Conservation (phyloP, 495 filamentous ascomycete genomes). For the Penicillium arizonense region DNA sequence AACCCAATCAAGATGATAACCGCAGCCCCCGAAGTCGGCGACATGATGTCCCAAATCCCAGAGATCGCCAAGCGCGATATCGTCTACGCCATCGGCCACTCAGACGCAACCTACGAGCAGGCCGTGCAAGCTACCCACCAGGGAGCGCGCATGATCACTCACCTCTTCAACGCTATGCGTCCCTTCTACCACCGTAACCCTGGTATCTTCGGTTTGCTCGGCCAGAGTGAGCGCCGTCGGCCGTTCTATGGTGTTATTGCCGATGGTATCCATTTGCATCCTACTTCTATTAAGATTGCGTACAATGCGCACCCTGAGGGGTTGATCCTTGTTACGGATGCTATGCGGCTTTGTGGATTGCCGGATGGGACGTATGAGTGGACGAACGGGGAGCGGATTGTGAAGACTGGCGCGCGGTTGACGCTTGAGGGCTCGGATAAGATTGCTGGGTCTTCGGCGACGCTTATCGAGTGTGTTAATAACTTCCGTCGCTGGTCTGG, state of each 20-base stretch:
- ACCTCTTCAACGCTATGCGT: constrained; percentile 89
- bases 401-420: constrained; percentile 65
- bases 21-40: constrained; percentile 71
- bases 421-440: constrained; percentile 67
- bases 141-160: constrained; percentile 82
- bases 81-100: constrained; percentile 76
- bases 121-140: constrained; percentile 62
- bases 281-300: constrained; percentile 56
- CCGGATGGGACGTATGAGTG: constrained; percentile 76
- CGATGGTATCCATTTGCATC: constrained; percentile 64
- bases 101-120: constrained; percentile 74
- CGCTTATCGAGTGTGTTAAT: constrained; percentile 75
- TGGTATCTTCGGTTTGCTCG: constrained; percentile 75
- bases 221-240: constrained; percentile 42
- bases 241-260: constrained; percentile 63
- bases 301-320: constrained; percentile 55
- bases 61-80: constrained; percentile 59
- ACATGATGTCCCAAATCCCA: constrained; percentile 60
- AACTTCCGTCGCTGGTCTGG: constrained; percentile 76
- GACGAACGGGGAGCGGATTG: constrained; percentile 71
- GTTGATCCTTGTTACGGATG: constrained; percentile 61
- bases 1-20: constrained; percentile 71
- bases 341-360: constrained; percentile 62
- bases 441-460: constrained; percentile 70
- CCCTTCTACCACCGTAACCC: constrained; percentile 83